phyloP scores from a whole-genome alignment of 305 asterid species.

The Fraxinus greggii region DNA sequence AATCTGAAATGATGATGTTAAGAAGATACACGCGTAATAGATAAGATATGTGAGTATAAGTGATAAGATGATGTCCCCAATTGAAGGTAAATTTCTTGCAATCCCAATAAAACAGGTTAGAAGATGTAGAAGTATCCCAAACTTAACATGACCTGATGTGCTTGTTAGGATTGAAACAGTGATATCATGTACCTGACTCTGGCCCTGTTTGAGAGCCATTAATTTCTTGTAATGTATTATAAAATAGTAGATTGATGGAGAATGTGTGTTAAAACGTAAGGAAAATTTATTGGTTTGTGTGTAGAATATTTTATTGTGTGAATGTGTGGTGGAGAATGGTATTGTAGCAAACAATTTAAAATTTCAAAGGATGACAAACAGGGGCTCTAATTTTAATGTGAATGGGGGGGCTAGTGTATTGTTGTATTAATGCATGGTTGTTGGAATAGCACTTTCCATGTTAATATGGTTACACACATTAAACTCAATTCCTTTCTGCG shows the following conservation, averaged over 20 bases:
- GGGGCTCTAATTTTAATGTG: background rate
- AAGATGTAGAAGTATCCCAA: background rate
- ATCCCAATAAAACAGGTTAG: background rate
- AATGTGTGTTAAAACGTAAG: too few relatives aligned
- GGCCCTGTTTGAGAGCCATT: too few relatives aligned
- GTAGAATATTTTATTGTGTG: too few relatives aligned
- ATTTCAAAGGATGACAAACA: too few relatives aligned
- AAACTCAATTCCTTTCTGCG: background rate
- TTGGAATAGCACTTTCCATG: background rate
- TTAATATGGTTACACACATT: background rate
- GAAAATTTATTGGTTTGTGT: too few relatives aligned
- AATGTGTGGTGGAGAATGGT: too few relatives aligned
- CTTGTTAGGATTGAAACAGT: background rate
- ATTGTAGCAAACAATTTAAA: too few relatives aligned
- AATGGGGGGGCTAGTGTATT: background rate
- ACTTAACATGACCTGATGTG: background rate
- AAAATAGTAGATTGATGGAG: too few relatives aligned
- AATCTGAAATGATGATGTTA: background rate
- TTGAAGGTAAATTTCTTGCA: background rate
- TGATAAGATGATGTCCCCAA: background rate
- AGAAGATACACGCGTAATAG: background rate
- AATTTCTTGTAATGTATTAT: too few relatives aligned
- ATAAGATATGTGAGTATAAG: background rate
- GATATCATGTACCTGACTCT: background rate
- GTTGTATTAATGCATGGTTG: background rate